Evolutionary conservation across 1,284 basidiomycete genomes (phyloP).

Genomic region (Trametes sp.): DNA sequence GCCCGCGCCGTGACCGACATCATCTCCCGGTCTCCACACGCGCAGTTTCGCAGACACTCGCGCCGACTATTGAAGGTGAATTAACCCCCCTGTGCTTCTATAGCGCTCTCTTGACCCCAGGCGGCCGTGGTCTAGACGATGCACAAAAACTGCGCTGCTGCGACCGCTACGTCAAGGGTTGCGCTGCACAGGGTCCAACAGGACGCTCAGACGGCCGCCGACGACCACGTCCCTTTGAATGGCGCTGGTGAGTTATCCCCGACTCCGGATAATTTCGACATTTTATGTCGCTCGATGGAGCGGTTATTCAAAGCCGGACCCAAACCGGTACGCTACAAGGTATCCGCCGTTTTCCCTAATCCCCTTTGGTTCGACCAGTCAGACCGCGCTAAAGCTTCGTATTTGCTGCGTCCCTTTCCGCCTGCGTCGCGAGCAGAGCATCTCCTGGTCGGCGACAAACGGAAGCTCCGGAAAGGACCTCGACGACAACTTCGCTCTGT

Average conservation of each 20-base stretch:
- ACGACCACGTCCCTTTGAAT: not conserved
- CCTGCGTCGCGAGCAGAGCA: conserved; percentile 3
- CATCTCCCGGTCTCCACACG: conserved; percentile 57
- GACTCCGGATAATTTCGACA: conserved; percentile 37
- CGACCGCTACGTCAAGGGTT: not conserved
- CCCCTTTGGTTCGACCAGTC: not conserved
- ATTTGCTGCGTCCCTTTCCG: not conserved
- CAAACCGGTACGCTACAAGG: conserved; percentile 60
- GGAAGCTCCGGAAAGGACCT: not conserved
- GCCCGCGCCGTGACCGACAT: conserved; percentile 59
- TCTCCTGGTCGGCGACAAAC: not conserved
- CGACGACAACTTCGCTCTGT: conserved; percentile 16
- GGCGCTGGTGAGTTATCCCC: conserved; percentile 31
- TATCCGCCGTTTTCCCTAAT: conserved; percentile 30
- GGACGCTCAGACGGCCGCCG: not conserved
- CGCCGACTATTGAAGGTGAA: conserved; percentile 58
- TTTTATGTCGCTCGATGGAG: conserved; percentile 55
- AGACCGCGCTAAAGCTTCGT: not conserved
- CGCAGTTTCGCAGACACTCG: conserved; percentile 53
- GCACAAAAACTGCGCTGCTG: not conserved
- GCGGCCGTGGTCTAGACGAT: conserved; percentile 14
- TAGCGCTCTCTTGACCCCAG: not conserved
- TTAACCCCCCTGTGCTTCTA: not conserved
- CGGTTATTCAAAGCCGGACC: conserved; percentile 53
- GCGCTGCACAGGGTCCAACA: conserved; percentile 4